These are phyloP conservation scores for Skeletonema menzelii DNA, from an alignment of 108 stramenopile species.

Conservation along the genomic window DNA sequence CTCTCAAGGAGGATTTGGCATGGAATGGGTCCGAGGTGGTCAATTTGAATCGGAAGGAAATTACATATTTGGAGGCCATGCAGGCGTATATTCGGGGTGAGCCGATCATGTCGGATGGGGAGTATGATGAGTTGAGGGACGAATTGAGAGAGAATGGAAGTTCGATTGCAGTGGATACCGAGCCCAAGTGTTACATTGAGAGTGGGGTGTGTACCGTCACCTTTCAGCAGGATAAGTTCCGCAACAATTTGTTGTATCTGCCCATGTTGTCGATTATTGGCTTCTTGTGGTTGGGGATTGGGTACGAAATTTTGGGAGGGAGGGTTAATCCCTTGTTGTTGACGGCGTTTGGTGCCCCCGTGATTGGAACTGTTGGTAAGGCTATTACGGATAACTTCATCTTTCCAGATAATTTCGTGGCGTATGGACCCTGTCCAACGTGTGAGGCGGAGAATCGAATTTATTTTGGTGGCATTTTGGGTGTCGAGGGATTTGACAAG, in stretches of 20 bases:
- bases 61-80: slow-evolving; percentile 78
- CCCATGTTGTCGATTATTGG: slow-evolving; percentile 59
- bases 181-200: slow-evolving; percentile 94
- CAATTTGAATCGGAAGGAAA: slow-evolving; percentile 79
- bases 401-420: slow-evolving; percentile 66
- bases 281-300: slow-evolving; percentile 57
- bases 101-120: slow-evolving; percentile 74
- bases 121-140: slow-evolving; percentile 80
- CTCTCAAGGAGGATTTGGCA: slow-evolving; percentile 86
- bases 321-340: slow-evolving; percentile 74
- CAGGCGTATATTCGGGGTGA: slow-evolving; percentile 80
- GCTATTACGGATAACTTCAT: slow-evolving; percentile 68
- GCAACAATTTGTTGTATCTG: slow-evolving; percentile 80
- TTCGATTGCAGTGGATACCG: slow-evolving; percentile 76
- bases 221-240: slow-evolving; percentile 79
- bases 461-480: slow-evolving; percentile 90
- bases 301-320: slow-evolving; percentile 61
- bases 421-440: slow-evolving; percentile 87
- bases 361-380: slow-evolving; percentile 53
- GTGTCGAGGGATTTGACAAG: slow-evolving; percentile 81
- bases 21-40: slow-evolving; percentile 83
- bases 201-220: slow-evolving; percentile 90
- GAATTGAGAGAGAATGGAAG: slow-evolving; percentile 77
- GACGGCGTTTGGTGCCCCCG: slow-evolving; percentile 54
- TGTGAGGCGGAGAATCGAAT: slow-evolving; percentile 80